Percentiles rank a stretch among this genome's conserved stretches.
These are phyloP conservation scores for Tilletia caries DNA, from an alignment of 1,284 basidiomycete genomes.

Conservation along the genomic window DNA sequence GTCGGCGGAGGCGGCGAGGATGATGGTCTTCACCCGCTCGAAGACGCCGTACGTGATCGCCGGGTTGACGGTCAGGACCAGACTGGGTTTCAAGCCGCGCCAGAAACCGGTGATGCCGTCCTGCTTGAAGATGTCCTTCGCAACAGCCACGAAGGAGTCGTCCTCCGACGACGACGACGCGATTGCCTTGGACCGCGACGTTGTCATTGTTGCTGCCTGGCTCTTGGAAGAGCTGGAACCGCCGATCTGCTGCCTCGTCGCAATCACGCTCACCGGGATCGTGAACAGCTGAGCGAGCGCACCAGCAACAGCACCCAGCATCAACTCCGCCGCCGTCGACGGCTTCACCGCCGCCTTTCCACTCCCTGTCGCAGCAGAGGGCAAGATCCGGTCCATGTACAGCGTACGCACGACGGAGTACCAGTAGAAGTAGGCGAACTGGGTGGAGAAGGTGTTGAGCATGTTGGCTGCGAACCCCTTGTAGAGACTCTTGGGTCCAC, in stretches of 20 bases:
- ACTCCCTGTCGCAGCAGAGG: slow-evolving; percentile 20
- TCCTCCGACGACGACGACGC: slow-evolving; percentile 22
- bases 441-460: slow-evolving; percentile 88
- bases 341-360: slow-evolving; percentile 16
- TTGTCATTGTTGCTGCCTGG: slow-evolving; percentile 3
- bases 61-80: slow-evolving; percentile 89
- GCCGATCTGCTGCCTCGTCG: slow-evolving; percentile 80
- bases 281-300: slow-evolving; percentile 96
- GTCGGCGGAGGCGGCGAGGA: slow-evolving; percentile 59
- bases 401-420: slow-evolving; percentile 83
- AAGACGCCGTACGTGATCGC: slow-evolving; percentile 97
- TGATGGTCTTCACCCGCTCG: slow-evolving; percentile 71
- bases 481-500: slow-evolving; percentile 67
- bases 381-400: slow-evolving; percentile 57
- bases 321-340: slow-evolving; percentile 57
- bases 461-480: slow-evolving; percentile 94
- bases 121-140: slow-evolving; percentile 81
- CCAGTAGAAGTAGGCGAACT: slow-evolving; percentile 99
- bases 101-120: slow-evolving; percentile 88
- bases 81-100: slow-evolving; percentile 85
- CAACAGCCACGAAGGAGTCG: slow-evolving; percentile 68
- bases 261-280: slow-evolving; percentile 94
- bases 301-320: slow-evolving; percentile 86
- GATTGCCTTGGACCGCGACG: neutral
- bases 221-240: neutral